Evolutionary conservation across 495 filamentous ascomycete genomes (phyloP).

Genomic region (Trichoderma gamsii): DNA sequence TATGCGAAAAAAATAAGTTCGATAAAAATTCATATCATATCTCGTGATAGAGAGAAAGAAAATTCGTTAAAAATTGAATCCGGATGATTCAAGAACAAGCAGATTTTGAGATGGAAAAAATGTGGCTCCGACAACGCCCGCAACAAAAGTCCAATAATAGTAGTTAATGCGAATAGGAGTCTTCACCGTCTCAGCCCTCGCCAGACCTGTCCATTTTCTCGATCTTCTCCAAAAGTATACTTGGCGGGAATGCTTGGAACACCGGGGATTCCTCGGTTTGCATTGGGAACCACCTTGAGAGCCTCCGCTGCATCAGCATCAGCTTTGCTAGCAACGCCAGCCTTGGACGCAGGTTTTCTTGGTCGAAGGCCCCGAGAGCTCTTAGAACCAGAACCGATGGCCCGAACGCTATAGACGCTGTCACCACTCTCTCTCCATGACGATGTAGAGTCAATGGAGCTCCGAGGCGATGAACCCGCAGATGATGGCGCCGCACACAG

Average conservation of each 20-base stretch:
- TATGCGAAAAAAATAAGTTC: background rate
- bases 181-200: slow-evolving; percentile 13
- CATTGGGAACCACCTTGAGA: slow-evolving; percentile 27
- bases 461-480: background rate
- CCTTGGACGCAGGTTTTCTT: background rate
- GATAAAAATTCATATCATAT: slow-evolving; percentile 11
- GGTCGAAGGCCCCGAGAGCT: background rate
- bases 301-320: background rate
- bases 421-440: background rate
- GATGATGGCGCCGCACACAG: background rate
- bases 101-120: background rate
- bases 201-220: slow-evolving; percentile 15
- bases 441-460: background rate
- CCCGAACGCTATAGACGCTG: slow-evolving; percentile 2
- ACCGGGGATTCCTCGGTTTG: slow-evolving; percentile 34
- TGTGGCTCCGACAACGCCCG: background rate
- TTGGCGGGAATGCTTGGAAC: slow-evolving; percentile 31
- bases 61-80: slow-evolving; percentile 12
- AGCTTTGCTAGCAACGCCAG: background rate
- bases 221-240: slow-evolving; percentile 17
- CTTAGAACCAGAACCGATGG: slow-evolving; percentile 3
- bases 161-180: background rate
- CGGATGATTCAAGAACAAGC: background rate
- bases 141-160: background rate
- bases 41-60: slow-evolving; percentile 9